phyloP scores from a whole-genome alignment of 2,329 filamentous ascomycete genomes.

The Diaporthe citrichinensis region DNA sequence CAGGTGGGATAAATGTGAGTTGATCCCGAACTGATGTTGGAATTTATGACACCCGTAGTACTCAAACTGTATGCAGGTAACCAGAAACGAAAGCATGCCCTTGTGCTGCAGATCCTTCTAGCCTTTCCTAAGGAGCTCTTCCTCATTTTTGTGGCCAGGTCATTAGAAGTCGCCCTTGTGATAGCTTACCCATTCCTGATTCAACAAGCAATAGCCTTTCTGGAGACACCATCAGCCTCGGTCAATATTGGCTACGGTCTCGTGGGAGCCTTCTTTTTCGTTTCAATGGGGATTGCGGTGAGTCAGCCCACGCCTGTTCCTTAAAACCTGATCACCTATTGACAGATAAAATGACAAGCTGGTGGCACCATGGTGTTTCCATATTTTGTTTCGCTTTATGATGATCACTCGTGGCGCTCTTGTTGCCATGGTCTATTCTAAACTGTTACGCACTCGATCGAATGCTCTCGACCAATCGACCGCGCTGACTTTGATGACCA shows the following conservation, averaged over 20 bases:
- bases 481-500: conserved; percentile 55
- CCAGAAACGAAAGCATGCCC: not conserved
- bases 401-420: not conserved
- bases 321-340: not conserved
- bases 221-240: not conserved
- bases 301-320: not conserved
- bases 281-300: conserved; percentile 6
- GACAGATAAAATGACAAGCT: not conserved
- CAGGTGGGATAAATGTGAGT: not conserved
- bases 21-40: too few species aligned
- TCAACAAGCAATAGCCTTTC: not conserved
- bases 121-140: not conserved
- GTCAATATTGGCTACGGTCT: not conserved
- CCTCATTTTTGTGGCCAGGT: not conserved
- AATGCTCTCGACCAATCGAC: conserved; percentile 43
- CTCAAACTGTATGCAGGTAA: not conserved
- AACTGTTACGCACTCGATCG: not conserved
- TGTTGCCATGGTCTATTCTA: not conserved
- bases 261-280: not conserved
- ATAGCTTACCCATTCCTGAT: not conserved
- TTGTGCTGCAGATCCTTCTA: not conserved
- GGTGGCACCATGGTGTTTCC: not conserved
- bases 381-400: not conserved
- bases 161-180: not conserved
- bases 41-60: too few species aligned